A percentile compares a stretch with the other conserved stretches of the same genome.
Conservation (phyloP, 2,329 filamentous ascomycete genomes). For the Pezicula rhizophila region DNA sequence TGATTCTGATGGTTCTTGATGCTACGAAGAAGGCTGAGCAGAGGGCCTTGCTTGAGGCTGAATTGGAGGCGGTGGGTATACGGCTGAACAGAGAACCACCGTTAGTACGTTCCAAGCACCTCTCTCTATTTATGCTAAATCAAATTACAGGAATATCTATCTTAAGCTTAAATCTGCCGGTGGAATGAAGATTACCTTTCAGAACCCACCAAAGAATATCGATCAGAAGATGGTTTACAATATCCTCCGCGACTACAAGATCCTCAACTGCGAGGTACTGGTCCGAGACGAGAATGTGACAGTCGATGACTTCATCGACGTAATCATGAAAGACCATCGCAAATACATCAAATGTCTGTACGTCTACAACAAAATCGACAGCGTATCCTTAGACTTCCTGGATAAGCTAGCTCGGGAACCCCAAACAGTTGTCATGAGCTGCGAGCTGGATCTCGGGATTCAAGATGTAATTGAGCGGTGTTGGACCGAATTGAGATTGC, state of each 20-base stretch:
- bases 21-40: slow-evolving; percentile 96
- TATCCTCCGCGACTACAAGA: slow-evolving; percentile 97
- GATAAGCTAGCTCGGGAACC: slow-evolving; percentile 89
- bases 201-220: slow-evolving; percentile 77
- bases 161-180: slow-evolving; percentile 93
- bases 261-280: slow-evolving; percentile 94
- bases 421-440: slow-evolving; percentile 94
- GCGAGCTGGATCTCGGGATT: slow-evolving; percentile 89
- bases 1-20: slow-evolving; percentile 95
- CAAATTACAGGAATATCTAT: slow-evolving; percentile 74
- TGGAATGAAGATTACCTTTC: slow-evolving; percentile 98
- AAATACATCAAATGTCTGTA: slow-evolving; percentile 95
- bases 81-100: slow-evolving; percentile 86
- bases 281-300: slow-evolving; percentile 92
- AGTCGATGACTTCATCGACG: slow-evolving; percentile 97
- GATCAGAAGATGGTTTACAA: slow-evolving; percentile 99
- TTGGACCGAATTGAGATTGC: slow-evolving; percentile 87
- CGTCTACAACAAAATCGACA: slow-evolving; percentile 99
- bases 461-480: slow-evolving; percentile 90
- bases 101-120: slow-evolving; percentile 41
- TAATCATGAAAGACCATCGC: slow-evolving; percentile 98
- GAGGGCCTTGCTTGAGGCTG: slow-evolving; percentile 78
- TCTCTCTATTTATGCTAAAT: slow-evolving; percentile 1
- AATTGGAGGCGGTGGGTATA: slow-evolving; percentile 93
- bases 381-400: slow-evolving; percentile 86